Conservation (phyloP, 805 yeast genomes). For the Maudiozyma pseudohumilis region DNA sequence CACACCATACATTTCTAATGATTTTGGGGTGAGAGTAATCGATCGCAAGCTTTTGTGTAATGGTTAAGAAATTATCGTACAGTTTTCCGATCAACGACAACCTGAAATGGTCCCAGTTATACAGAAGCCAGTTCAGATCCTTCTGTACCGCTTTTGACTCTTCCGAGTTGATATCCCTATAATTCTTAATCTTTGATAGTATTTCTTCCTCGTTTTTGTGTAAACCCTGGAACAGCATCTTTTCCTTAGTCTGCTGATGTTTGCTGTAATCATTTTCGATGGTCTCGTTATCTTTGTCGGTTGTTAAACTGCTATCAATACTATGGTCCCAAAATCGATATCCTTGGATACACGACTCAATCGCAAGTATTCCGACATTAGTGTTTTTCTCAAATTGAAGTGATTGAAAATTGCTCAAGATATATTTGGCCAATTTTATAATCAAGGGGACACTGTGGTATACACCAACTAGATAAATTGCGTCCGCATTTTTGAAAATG, state of each 20-base stretch:
- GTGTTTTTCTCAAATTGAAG: slow-evolving; percentile 13
- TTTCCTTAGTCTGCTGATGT: slow-evolving; percentile 23
- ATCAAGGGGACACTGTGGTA: slow-evolving; percentile 47
- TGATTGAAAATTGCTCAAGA: slow-evolving; percentile 28
- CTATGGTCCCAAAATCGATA: slow-evolving; percentile 35
- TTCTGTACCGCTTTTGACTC: slow-evolving; percentile 33
- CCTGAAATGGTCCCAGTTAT: slow-evolving; percentile 34
- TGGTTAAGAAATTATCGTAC: slow-evolving; percentile 42
- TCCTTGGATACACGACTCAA: slow-evolving; percentile 34
- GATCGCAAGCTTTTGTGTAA: slow-evolving; percentile 43
- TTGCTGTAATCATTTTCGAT: slow-evolving; percentile 16
- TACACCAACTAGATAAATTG: slow-evolving; percentile 40
- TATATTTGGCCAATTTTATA: slow-evolving; percentile 36
- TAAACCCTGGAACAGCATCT: slow-evolving; percentile 23
- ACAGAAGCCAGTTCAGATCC: slow-evolving; percentile 34
- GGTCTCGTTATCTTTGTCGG: slow-evolving; percentile 1
- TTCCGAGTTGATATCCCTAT: slow-evolving; percentile 31
- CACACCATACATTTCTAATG: slow-evolving; percentile 43
- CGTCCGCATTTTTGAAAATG: slow-evolving; percentile 38
- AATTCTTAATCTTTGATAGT: slow-evolving; percentile 27
- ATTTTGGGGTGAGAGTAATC: slow-evolving; percentile 50
- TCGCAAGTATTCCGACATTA: slow-evolving; percentile 26
- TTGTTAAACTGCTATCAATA: slow-evolving; percentile 12
- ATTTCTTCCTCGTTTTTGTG: slow-evolving; percentile 18
- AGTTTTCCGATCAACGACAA: slow-evolving; percentile 42